Percentiles rank a stretch among this genome's conserved stretches.
Conservation (phyloP, 441 rosid species). For the Theobroma grandiflorum region DNA sequence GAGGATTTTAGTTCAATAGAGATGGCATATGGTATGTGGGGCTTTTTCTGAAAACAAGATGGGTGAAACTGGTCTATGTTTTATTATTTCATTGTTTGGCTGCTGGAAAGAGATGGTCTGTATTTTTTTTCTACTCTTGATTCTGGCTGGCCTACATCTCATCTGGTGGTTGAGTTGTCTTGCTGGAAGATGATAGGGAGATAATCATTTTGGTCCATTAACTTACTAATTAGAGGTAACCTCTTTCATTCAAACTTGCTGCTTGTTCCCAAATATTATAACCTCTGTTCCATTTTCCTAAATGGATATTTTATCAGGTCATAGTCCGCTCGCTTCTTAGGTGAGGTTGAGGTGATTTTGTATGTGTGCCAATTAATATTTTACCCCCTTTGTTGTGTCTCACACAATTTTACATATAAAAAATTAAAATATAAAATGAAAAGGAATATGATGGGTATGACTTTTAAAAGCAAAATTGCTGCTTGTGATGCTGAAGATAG, state of each 20-base stretch:
- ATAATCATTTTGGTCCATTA: background rate
- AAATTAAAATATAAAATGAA: background rate
- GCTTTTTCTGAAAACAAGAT: background rate
- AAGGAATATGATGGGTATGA: conserved; percentile 6
- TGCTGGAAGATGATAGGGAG: conserved; percentile 11
- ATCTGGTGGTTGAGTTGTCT: conserved; percentile 4
- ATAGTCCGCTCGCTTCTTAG: background rate
- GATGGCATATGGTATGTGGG: background rate
- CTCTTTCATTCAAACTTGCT: conserved; percentile 1
- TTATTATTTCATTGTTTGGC: background rate
- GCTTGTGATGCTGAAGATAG: conserved; percentile 8
- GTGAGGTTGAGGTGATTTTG: background rate
- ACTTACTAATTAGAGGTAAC: background rate
- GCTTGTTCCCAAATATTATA: background rate
- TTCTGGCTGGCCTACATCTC: background rate
- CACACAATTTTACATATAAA: background rate
- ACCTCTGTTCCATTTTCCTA: background rate
- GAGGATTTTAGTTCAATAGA: conserved; percentile 17
- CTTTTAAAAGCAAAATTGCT: background rate
- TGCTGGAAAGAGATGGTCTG: background rate
- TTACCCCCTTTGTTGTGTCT: background rate
- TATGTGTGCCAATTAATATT: background rate
- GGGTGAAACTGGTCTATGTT: background rate
- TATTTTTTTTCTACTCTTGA: background rate
- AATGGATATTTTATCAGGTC: background rate